phyloP scores from a whole-genome alignment of 176 grass and related monocot species.

The Zoysia japonica region DNA sequence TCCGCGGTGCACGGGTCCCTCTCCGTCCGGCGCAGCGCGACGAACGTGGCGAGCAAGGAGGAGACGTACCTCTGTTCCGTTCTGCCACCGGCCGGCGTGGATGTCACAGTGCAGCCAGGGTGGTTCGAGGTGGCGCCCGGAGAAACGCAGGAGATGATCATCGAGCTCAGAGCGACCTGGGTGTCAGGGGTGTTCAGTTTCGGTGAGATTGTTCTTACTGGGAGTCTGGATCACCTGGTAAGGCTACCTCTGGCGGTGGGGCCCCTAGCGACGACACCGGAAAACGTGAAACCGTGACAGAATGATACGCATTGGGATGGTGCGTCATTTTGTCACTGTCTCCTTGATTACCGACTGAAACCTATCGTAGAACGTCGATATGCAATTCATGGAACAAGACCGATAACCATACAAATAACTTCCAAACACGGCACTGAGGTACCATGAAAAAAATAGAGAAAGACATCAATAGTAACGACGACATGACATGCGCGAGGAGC shows the following conservation, averaged over 20 bases:
- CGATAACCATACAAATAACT: too few relatives aligned
- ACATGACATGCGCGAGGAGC: too few relatives aligned
- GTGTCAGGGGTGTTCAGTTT: conserved; percentile 41
- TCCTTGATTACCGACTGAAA: too few relatives aligned
- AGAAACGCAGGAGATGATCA: conserved; percentile 42
- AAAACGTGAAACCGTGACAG: too few relatives aligned
- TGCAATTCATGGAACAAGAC: too few relatives aligned
- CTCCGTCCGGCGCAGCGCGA: conserved; percentile 40
- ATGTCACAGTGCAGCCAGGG: conserved; percentile 33
- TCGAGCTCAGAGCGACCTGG: conserved; percentile 38
- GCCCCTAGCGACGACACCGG: neutral
- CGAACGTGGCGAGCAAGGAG: conserved; percentile 36
- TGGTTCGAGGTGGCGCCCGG: conserved; percentile 50
- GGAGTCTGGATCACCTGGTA: conserved; percentile 55
- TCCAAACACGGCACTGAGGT: too few relatives aligned
- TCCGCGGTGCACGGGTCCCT: conserved; percentile 40
- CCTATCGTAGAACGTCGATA: too few relatives aligned
- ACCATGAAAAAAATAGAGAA: too few relatives aligned
- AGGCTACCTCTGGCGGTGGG: conserved; percentile 48
- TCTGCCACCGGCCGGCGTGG: conserved; percentile 42
- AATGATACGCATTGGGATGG: too few relatives aligned
- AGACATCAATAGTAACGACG: too few relatives aligned
- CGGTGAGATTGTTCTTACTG: conserved; percentile 57
- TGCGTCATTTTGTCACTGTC: too few relatives aligned
- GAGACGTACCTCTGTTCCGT: conserved; percentile 56